Conservation (phyloP, 108 stramenopile species). For the Epithemia pelagica region DNA sequence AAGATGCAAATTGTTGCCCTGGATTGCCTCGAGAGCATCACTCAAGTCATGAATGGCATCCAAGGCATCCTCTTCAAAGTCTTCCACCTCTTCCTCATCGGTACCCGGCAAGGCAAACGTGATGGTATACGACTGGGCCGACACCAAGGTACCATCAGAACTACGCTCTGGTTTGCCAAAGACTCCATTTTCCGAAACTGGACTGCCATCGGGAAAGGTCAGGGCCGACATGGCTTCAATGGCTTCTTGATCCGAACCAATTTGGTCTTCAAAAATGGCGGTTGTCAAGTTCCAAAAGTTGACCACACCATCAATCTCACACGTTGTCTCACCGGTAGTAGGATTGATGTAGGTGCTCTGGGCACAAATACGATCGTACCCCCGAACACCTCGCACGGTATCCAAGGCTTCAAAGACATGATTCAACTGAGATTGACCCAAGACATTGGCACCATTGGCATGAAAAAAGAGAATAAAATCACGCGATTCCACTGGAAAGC, state of each 20-base stretch:
- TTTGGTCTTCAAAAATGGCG: constrained; percentile 1
- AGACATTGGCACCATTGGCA: constrained; percentile 10
- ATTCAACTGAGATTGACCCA: constrained; percentile 1
- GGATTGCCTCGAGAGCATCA: background rate
- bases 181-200: background rate
- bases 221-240: constrained; percentile 7
- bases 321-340: constrained; percentile 14
- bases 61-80: constrained; percentile 14
- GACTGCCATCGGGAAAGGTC: constrained; percentile 3
- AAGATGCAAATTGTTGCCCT: constrained; percentile 1
- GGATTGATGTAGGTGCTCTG: too few species aligned
- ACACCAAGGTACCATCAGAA: background rate
- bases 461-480: constrained; percentile 9
- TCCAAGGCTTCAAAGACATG: constrained; percentile 16
- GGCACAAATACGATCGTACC: constrained; percentile 17
- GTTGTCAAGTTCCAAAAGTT: constrained; percentile 16
- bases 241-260: constrained; percentile 4
- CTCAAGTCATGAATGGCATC: constrained; percentile 12
- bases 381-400: constrained; percentile 4
- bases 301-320: constrained; percentile 6
- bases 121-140: constrained; percentile 6
- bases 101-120: constrained; percentile 7
- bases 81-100: constrained; percentile 10
- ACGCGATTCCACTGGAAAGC: constrained; percentile 2
- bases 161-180: constrained; percentile 3